A percentile compares a stretch with the other conserved stretches of the same genome.
These are phyloP conservation scores for Cordyceps sp. DNA, from an alignment of 2,329 filamentous ascomycete genomes.

Conservation along the genomic window DNA sequence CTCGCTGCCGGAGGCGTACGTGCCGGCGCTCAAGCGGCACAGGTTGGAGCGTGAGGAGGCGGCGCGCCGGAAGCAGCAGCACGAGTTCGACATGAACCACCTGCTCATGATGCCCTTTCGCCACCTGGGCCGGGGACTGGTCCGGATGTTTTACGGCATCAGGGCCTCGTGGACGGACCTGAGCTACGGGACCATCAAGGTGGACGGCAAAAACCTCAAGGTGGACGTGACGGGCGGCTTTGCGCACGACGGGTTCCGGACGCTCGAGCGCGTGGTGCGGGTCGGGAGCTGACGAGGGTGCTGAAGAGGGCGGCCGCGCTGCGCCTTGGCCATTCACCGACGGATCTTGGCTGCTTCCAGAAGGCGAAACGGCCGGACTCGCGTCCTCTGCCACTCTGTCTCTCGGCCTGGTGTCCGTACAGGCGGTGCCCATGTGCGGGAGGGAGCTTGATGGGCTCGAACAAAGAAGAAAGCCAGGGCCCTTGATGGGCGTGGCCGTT, in stretches of 20 bases:
- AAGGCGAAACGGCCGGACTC: too few species aligned
- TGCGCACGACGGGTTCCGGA: slow-evolving; percentile 40
- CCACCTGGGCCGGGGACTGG: slow-evolving; percentile 24
- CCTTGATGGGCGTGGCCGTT: too few species aligned
- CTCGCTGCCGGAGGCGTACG: slow-evolving; percentile 19
- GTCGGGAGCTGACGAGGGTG: slow-evolving; percentile 7
- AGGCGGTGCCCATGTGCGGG: too few species aligned
- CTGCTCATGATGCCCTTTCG: slow-evolving; percentile 41
- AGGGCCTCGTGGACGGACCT: slow-evolving; percentile 36
- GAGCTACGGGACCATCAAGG: slow-evolving; percentile 33
- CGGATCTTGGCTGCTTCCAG: background rate
- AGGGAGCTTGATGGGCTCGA: too few species aligned
- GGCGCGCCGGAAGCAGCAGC: slow-evolving; percentile 18
- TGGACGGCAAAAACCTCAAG: slow-evolving; percentile 34
- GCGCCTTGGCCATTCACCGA: background rate
- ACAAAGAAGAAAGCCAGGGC: too few species aligned
- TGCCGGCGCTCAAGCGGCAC: slow-evolving; percentile 16
- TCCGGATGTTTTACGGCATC: slow-evolving; percentile 25
- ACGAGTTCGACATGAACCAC: slow-evolving; percentile 36
- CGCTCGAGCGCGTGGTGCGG: slow-evolving; percentile 36
- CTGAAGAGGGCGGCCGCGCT: background rate
- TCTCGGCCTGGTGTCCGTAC: too few species aligned
- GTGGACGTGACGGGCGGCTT: slow-evolving; percentile 40
- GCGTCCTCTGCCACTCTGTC: too few species aligned
- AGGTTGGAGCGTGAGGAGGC: slow-evolving; percentile 18